Evolutionary conservation across 441 rosid species (phyloP).

Genomic region (Breynia disticha): DNA sequence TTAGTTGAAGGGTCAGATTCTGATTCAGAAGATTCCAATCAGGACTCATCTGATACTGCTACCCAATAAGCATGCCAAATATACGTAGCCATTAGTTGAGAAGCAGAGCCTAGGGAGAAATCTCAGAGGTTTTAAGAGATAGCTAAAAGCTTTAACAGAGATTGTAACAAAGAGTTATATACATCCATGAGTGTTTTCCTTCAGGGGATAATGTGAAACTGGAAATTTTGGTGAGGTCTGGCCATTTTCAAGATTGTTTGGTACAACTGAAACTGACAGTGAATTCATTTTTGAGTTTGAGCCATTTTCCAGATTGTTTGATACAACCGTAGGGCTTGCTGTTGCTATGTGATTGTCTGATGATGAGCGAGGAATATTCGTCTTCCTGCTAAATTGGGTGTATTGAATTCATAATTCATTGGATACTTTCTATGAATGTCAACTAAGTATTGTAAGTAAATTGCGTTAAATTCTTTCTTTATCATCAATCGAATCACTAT

Average conservation of each 20-base stretch:
- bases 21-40: constrained; percentile 33
- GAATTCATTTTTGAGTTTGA: background rate
- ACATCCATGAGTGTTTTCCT: background rate
- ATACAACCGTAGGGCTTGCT: too few relatives aligned
- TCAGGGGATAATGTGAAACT: background rate
- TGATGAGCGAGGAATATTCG: too few relatives aligned
- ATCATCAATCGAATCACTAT: too few relatives aligned
- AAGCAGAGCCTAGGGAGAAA: constrained; percentile 4
- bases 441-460: too few relatives aligned
- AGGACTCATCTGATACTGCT: constrained; percentile 15
- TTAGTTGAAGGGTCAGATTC: constrained; percentile 55
- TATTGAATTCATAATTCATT: too few relatives aligned
- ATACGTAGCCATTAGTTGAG: constrained; percentile 1
- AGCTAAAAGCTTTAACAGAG: background rate
- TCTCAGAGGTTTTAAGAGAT: background rate
- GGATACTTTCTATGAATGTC: too few relatives aligned
- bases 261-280: background rate
- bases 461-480: too few relatives aligned
- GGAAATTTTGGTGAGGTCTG: background rate
- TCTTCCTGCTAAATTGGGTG: too few relatives aligned
- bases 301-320: background rate
- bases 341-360: too few relatives aligned
- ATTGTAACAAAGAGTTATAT: background rate
- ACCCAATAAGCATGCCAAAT: constrained; percentile 5
- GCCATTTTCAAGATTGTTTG: background rate